Conservation (phyloP, 805 yeast species). For the Ogataea ganodermae region DNA sequence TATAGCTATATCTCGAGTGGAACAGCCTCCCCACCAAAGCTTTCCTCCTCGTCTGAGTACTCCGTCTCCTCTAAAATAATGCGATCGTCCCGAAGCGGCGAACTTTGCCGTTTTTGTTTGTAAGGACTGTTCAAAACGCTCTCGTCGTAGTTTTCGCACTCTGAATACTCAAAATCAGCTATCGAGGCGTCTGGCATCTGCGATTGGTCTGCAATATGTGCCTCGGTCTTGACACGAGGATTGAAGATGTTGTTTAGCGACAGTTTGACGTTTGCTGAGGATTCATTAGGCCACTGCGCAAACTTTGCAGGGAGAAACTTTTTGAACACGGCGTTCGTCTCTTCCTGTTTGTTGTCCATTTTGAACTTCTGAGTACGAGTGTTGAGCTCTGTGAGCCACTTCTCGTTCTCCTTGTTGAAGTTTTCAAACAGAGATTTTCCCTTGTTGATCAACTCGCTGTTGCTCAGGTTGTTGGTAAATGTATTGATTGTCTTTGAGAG, state of each 20-base stretch:
- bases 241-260: constrained; percentile 13
- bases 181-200: constrained; percentile 3
- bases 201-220: neutral
- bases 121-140: constrained; percentile 3
- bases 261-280: neutral
- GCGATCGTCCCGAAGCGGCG: neutral
- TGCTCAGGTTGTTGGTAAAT: constrained; percentile 28
- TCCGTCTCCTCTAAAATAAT: constrained; percentile 13
- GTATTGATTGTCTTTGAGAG: constrained; percentile 23
- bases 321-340: constrained; percentile 10
- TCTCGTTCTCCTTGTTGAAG: constrained; percentile 28
- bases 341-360: constrained; percentile 13
- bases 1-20: constrained; percentile 10
- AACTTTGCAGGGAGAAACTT: constrained; percentile 3
- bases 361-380: constrained; percentile 17
- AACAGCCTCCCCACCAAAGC: constrained; percentile 27
- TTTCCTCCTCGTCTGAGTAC: constrained; percentile 22
- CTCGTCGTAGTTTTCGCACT: constrained; percentile 30
- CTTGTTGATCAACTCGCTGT: constrained; percentile 27
- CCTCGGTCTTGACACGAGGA: constrained; percentile 3
- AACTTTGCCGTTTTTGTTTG: neutral
- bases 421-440: constrained; percentile 31
- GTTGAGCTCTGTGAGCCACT: constrained; percentile 24
- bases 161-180: constrained; percentile 21
- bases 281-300: constrained; percentile 7